These are phyloP conservation scores for Heimioporus retisporus DNA, from an alignment of 1,284 basidiomycete species.

Conservation along the genomic window DNA sequence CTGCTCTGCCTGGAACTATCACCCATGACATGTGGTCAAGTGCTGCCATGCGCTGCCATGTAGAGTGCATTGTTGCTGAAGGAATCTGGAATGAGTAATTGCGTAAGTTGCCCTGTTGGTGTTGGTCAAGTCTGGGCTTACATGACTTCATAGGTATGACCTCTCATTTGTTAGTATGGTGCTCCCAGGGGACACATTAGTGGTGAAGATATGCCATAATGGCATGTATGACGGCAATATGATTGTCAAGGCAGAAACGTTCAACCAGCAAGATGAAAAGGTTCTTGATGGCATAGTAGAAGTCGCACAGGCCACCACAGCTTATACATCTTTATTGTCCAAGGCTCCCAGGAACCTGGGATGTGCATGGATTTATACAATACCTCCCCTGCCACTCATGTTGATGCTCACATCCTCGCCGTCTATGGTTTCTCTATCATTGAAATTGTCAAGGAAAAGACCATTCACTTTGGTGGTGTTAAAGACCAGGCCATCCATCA, in stretches of 20 bases:
- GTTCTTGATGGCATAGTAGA: constrained; percentile 95
- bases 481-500: constrained; percentile 98
- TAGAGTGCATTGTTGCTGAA: constrained; percentile 95
- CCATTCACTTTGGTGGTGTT: constrained; percentile 99
- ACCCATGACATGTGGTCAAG: constrained; percentile 99
- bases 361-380: constrained; percentile 99
- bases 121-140: constrained; percentile 14
- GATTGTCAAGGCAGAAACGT: constrained; percentile 91
- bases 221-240: constrained; percentile 96
- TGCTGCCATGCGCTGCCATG: constrained; percentile 93
- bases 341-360: constrained; percentile 97
- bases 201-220: constrained; percentile 90
- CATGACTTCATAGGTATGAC: constrained; percentile 71
- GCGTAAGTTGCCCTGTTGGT: constrained; percentile 61
- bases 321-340: constrained; percentile 99
- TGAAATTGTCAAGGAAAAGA: constrained; percentile 99
- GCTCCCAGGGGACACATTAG: constrained; percentile 91
- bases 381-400: constrained; percentile 91
- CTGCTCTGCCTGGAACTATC: constrained; percentile 95
- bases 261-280: constrained; percentile 90
- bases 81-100: constrained; percentile 91
- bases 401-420: constrained; percentile 92
- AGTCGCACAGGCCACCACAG: constrained; percentile 92
- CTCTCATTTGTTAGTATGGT: constrained; percentile 98
- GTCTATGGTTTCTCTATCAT: constrained; percentile 99